Percentiles rank a stretch among this genome's conserved stretches.
Evolutionary conservation across 495 filamentous ascomycete genomes (phyloP).

Genomic region (Aspergillus conjunctus): DNA sequence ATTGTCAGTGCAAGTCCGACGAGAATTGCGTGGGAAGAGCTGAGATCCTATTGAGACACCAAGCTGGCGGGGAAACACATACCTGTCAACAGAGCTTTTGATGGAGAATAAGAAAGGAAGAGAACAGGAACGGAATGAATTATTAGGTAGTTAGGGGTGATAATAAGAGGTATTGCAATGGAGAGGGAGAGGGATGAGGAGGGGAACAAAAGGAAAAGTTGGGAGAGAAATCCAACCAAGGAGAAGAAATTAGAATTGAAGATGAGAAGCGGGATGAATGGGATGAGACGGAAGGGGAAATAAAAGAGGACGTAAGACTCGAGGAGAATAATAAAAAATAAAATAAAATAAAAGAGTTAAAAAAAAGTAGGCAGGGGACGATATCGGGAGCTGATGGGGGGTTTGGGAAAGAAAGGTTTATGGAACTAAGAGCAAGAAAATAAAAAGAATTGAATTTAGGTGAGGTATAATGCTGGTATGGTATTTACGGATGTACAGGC

Average conservation of each 20-base stretch:
- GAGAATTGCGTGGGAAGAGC: conserved; percentile 2
- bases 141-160: conserved; percentile 27
- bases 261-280: conserved; percentile 22
- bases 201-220: conserved; percentile 25
- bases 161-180: conserved; percentile 16
- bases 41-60: not conserved
- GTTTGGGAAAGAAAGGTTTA: conserved; percentile 11
- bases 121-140: conserved; percentile 9
- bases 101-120: conserved; percentile 15
- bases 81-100: conserved; percentile 30
- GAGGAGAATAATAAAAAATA: conserved; percentile 18
- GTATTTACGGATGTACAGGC: conserved; percentile 6
- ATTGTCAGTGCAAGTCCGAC: conserved; percentile 3
- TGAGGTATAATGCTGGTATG: conserved; percentile 11
- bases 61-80: conserved; percentile 5
- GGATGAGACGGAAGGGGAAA: conserved; percentile 9
- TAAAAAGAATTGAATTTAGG: not conserved
- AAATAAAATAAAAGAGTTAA: conserved; percentile 15
- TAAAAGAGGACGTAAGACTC: conserved; percentile 24
- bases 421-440: conserved; percentile 8
- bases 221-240: conserved; percentile 24
- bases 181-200: conserved; percentile 16
- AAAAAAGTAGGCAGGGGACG: conserved; percentile 22
- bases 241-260: conserved; percentile 28
- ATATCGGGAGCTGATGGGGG: conserved; percentile 29